These are phyloP conservation scores for Chaetomium olivaceum DNA, from an alignment of 2,329 filamentous ascomycete species.

Conservation along the genomic window DNA sequence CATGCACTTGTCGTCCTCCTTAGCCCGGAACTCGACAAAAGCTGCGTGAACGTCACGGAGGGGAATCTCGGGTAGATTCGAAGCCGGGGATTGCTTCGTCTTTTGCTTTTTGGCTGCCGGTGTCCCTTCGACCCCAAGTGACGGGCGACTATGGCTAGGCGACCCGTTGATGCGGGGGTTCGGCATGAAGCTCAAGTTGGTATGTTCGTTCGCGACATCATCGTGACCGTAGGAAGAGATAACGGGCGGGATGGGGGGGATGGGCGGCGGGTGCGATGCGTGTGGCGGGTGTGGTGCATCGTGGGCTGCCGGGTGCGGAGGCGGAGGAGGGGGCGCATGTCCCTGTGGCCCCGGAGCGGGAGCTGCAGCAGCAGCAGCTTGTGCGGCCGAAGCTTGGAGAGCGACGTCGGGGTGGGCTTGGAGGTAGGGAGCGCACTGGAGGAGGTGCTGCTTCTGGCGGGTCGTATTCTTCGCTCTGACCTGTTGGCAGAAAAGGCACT, in stretches of 20 bases:
- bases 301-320: neutral
- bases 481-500: slow-evolving; percentile 32
- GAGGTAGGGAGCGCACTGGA: slow-evolving; percentile 30
- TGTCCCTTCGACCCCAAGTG: slow-evolving; percentile 25
- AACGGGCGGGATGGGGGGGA: neutral
- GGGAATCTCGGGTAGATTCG: slow-evolving; percentile 30
- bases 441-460: slow-evolving; percentile 33
- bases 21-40: slow-evolving; percentile 32
- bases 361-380: neutral
- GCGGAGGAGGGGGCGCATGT: neutral
- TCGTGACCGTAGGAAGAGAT: slow-evolving; percentile 11
- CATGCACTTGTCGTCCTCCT: slow-evolving; percentile 32
- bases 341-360: neutral
- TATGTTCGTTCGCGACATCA: slow-evolving; percentile 22
- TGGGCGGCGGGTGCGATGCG: neutral
- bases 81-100: slow-evolving; percentile 19
- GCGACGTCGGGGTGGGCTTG: slow-evolving; percentile 30
- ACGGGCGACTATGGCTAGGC: slow-evolving; percentile 21
- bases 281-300: neutral
- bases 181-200: slow-evolving; percentile 30
- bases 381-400: slow-evolving; percentile 21
- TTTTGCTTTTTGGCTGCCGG: slow-evolving; percentile 32
- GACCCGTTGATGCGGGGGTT: slow-evolving; percentile 33
- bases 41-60: slow-evolving; percentile 33
- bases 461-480: slow-evolving; percentile 34